These are phyloP conservation scores for Funneliformis caledonium DNA, from an alignment of 371 early-diverging fungal species.

Conservation along the genomic window DNA sequence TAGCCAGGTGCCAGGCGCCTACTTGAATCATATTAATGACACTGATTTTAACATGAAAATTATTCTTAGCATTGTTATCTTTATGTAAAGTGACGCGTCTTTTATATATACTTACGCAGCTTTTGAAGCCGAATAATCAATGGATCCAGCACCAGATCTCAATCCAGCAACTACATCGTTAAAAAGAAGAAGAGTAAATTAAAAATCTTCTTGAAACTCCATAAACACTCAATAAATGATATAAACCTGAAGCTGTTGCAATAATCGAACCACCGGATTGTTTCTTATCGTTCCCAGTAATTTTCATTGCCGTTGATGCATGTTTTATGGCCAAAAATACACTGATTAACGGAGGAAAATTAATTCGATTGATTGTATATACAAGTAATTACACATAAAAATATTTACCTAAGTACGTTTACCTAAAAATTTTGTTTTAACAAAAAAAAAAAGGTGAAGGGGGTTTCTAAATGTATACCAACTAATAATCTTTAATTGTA, in stretches of 20 bases:
- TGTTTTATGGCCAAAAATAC: constrained; percentile 51
- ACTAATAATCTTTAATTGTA: background rate
- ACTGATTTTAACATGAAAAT: constrained; percentile 39
- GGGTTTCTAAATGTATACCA: no score
- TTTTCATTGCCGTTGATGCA: constrained; percentile 50
- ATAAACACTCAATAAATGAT: background rate
- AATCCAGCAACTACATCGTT: constrained; percentile 51
- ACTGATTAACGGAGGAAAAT: constrained; percentile 22
- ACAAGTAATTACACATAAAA: background rate
- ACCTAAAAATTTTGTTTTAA: background rate
- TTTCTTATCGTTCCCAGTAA: constrained; percentile 49
- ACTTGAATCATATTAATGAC: constrained; percentile 60
- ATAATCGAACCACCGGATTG: constrained; percentile 53
- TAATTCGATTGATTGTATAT: background rate
- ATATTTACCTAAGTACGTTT: constrained; percentile 32
- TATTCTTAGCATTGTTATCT: background rate
- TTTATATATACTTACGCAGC: constrained; percentile 49
- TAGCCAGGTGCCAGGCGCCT: constrained; percentile 53
- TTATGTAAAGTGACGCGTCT: constrained; percentile 12
- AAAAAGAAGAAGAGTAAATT: background rate
- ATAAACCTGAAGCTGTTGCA: constrained; percentile 53
- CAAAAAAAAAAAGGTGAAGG: constrained; percentile 44
- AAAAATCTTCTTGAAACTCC: background rate
- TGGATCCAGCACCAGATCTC: constrained; percentile 54
- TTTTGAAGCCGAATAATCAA: constrained; percentile 54